Evolutionary conservation across 2,329 filamentous ascomycete genomes (phyloP).

Genomic region (Dactylellina parvicollis): DNA sequence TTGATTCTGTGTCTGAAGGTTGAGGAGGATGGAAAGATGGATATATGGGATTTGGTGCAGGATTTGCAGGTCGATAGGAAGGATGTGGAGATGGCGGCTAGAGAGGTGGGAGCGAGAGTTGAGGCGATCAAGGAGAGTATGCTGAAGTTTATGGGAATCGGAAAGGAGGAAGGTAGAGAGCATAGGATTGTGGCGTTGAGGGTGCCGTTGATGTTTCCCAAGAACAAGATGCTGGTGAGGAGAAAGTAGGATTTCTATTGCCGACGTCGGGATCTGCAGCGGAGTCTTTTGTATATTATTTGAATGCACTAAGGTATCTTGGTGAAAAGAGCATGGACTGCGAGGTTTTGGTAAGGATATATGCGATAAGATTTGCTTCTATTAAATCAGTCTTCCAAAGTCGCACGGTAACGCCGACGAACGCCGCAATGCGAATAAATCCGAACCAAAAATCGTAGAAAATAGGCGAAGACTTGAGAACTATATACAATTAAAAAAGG

Average conservation of each 20-base stretch:
- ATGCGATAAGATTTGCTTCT: conserved; percentile 2
- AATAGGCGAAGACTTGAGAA: background rate
- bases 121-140: conserved; percentile 64
- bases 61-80: conserved; percentile 78
- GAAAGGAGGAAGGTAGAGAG: conserved; percentile 70
- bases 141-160: conserved; percentile 67
- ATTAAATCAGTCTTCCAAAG: background rate
- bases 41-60: conserved; percentile 70
- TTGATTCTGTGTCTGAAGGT: conserved; percentile 65
- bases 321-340: background rate
- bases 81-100: conserved; percentile 74
- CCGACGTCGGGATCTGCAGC: background rate
- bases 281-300: conserved; percentile 9
- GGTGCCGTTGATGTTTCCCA: conserved; percentile 85
- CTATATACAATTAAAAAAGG: conserved; percentile 26
- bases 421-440: conserved; percentile 19
- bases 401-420: conserved; percentile 10
- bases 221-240: conserved; percentile 63
- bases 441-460: background rate
- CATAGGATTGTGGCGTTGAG: conserved; percentile 76
- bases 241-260: conserved; percentile 24
- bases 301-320: background rate
- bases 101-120: conserved; percentile 77
- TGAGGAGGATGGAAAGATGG: conserved; percentile 70
- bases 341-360: background rate